Evolutionary conservation across 352 stramenopile genomes (phyloP).

Genomic region (Globisporangium splendens): DNA sequence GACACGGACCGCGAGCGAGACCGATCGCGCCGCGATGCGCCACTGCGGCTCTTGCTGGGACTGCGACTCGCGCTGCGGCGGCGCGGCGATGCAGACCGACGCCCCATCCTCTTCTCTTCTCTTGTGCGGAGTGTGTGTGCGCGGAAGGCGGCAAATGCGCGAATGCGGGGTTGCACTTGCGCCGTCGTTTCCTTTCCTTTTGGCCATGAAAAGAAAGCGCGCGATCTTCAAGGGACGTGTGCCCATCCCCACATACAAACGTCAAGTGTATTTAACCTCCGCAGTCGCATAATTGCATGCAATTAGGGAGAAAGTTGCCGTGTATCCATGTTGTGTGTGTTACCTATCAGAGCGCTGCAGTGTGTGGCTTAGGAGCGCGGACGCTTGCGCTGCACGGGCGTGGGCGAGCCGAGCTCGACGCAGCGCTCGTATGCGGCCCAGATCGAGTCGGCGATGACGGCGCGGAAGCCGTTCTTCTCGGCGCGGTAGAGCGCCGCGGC

Average conservation of each 20-base stretch:
- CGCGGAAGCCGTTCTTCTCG: conserved; percentile 95
- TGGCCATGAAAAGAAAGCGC: background rate
- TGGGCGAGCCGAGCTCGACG: conserved; percentile 90
- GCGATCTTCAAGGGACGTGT: background rate
- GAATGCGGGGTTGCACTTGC: conserved; percentile 2
- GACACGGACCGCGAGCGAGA: conserved; percentile 27
- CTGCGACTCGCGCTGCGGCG: conserved; percentile 28
- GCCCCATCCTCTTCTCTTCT: conserved; percentile 21
- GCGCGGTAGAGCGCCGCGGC: conserved; percentile 92
- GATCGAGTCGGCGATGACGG: conserved; percentile 92
- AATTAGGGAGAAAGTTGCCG: background rate
- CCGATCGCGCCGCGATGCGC: conserved; percentile 19
- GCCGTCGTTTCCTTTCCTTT: background rate
- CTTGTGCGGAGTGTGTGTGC: background rate
- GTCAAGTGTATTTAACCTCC: background rate
- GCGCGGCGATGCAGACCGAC: conserved; percentile 51
- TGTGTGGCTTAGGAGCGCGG: conserved; percentile 34
- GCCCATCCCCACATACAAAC: background rate
- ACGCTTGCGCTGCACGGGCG: conserved; percentile 62
- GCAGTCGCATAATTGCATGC: background rate
- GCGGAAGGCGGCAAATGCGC: conserved; percentile 1
- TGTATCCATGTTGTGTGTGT: background rate
- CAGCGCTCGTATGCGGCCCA: conserved; percentile 94
- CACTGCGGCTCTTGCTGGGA: conserved; percentile 13
- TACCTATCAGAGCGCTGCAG: background rate